Evolutionary conservation across 1,284 basidiomycete genomes (phyloP), one percentile per base, ranked within the genome.

Genomic region (Schizopora paradoxa): DNA sequence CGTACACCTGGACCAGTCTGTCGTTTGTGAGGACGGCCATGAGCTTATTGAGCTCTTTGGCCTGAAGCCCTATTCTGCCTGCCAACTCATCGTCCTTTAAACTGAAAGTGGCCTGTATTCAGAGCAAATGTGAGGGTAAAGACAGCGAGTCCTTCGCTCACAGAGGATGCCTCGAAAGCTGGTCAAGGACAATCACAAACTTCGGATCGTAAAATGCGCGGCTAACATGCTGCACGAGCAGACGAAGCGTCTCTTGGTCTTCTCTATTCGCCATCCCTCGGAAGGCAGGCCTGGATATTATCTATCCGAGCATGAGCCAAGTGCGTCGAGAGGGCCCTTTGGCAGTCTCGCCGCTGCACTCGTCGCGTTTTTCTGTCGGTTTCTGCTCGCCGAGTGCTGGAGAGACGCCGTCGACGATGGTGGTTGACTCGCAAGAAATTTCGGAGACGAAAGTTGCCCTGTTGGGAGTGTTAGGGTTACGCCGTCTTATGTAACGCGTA

Each of bases 151-250:
- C 32, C 29, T 37, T 64, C 68, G 86, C 91, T 83, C 77, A 96
- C 91, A 94, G 91, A 56, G 87, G 82, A 66, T 92, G 83, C 54
- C 86, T 81, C 53, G 91, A 81, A 59, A 99, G 81, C 66, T 94
- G 87, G 66, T 98, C 93, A 73, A 98, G 72, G 46, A 97, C 81
- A 52, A 98, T 86, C 54, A 87, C 89, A 63, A 81, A 93, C 58
- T 88, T 88, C 49, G 89, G 77, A 63, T 97, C 92, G 70, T 98
- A 99, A 67, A 99, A 98, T 27, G 89, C 82, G 57, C 95, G 82
- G 25, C 86, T 82, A 59, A 97, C 91, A 69, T 91, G 85, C 65
- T 96, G 92, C 51, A 95, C 88, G 55, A 99, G 82, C 48, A 84
- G 73, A 59, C 78, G 79, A 49, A 87, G 76, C 3, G 71, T 76